A percentile compares a stretch with the other conserved stretches of the same genome.
Evolutionary conservation across 805 yeast species (phyloP).

Genomic region (Metschnikowia aberdeeniae): DNA sequence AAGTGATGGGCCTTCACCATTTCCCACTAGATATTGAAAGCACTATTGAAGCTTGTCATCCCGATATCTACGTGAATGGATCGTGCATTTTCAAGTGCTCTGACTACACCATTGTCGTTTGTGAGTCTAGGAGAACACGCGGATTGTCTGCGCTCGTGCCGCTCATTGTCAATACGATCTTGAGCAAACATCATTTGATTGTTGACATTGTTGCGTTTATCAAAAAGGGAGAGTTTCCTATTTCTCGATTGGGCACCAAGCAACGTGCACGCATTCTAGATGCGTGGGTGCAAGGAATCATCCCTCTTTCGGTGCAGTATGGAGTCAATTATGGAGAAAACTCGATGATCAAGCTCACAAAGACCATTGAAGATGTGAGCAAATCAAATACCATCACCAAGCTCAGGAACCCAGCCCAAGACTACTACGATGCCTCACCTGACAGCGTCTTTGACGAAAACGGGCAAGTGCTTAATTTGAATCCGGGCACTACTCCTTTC

Average conservation of each 20-base stretch:
- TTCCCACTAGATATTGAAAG: slow-evolving; percentile 80
- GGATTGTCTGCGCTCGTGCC: slow-evolving; percentile 76
- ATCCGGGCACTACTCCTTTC: slow-evolving; percentile 15
- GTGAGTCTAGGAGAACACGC: slow-evolving; percentile 53
- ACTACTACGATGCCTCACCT: slow-evolving; percentile 31
- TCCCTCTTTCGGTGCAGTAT: slow-evolving; percentile 38
- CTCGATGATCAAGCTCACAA: slow-evolving; percentile 53
- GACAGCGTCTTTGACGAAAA: slow-evolving; percentile 31
- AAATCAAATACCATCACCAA: slow-evolving; percentile 39
- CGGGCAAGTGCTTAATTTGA: slow-evolving; percentile 30
- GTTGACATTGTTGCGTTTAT: slow-evolving; percentile 83
- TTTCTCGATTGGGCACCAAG: slow-evolving; percentile 67
- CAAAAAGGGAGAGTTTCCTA: slow-evolving; percentile 57
- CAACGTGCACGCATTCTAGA: slow-evolving; percentile 70
- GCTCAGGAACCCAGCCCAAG: slow-evolving; percentile 38
- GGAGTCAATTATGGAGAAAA: slow-evolving; percentile 66
- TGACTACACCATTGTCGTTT: slow-evolving; percentile 69
- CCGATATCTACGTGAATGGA: slow-evolving; percentile 53
- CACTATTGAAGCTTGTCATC: slow-evolving; percentile 45
- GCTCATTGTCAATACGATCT: slow-evolving; percentile 69
- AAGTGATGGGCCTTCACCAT: slow-evolving; percentile 84
- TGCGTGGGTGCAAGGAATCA: slow-evolving; percentile 46
- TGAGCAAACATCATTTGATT: slow-evolving; percentile 77
- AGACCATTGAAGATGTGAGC: slow-evolving; percentile 47
- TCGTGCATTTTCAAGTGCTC: slow-evolving; percentile 77